Base-by-base conservation (phyloP, 2,329 filamentous ascomycete genomes). In the Neofusicoccum sp. region DNA sequence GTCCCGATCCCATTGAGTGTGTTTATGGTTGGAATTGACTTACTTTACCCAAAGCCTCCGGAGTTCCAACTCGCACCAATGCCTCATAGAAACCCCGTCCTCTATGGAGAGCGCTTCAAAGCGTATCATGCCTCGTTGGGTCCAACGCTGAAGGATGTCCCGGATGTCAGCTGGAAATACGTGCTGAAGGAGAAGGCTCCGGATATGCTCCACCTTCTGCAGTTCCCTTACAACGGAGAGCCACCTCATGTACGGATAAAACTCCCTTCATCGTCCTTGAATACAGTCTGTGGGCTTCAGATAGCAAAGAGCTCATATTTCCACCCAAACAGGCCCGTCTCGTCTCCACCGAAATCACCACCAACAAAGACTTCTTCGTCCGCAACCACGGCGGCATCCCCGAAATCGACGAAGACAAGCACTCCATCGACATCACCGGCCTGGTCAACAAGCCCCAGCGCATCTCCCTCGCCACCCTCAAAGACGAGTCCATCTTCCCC, bases 351-450 rank as follows among this genome's bases (percentile, higher is more conserved):
- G 78, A 82, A 24, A 80, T 90, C 40, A 91, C 88, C 0, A 76
- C 80, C 0, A 91, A 89, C 63, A 65, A 76, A 3, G 75, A 82
- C n/a, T 83, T 86, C 65, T 91, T 89, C 64, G 84, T 91, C 0
- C 79, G 88, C 6, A 91, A 91, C 62, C 88, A 91, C 63, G 87
- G 88, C 8, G 87, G 88, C 0, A 85, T 91, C 16, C 89, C 89
- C 0, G 76, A 83, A 6, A 89, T 90, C 58, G 80, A 88, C 7
- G 74, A 79, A 1, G 78, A 83, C 0, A 76, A 80, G 2, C 87
- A 76, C 67, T 79, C 75, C 26, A 76, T 88, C 14, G 73, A 76
- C 1, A 70, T 90, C 4, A 84, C 85, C 61, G 86, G 87, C 0
- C 76, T 88, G 0, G 87, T 89, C 3, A 81, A 81, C 5, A 76